Evolutionary conservation across 2,329 filamentous ascomycete species (phyloP).

Genomic region (Hymenoscyphus infarciens): DNA sequence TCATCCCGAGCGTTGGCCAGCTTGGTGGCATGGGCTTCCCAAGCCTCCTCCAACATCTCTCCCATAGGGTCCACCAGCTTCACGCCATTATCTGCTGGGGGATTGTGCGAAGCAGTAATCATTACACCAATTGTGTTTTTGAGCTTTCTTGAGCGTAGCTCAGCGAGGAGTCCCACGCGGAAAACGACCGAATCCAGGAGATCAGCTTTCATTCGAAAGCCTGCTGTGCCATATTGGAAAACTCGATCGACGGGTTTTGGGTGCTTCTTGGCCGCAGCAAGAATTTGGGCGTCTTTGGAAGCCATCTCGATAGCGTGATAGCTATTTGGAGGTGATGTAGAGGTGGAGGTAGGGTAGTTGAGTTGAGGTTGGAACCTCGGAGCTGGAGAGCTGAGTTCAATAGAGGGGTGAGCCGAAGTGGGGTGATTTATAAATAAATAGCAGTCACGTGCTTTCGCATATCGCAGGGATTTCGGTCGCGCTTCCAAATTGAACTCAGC

Average conservation of each 20-base stretch:
- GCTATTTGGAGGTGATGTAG: constrained; percentile 7
- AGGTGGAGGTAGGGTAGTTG: constrained; percentile 7
- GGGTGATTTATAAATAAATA: not conserved
- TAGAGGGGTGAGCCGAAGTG: constrained; percentile 2
- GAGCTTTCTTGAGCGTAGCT: constrained; percentile 84
- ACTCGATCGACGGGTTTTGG: constrained; percentile 51
- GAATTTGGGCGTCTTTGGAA: constrained; percentile 41
- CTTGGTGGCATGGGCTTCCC: constrained; percentile 84
- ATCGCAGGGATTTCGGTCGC: not conserved
- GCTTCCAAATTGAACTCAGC: not conserved
- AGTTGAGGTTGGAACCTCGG: not conserved
- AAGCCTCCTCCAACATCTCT: constrained; percentile 95
- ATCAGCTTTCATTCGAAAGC: constrained; percentile 68
- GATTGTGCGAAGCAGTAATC: constrained; percentile 94
- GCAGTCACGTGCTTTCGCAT: not conserved
- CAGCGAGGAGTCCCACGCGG: constrained; percentile 84
- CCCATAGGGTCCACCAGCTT: constrained; percentile 97
- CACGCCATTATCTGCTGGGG: constrained; percentile 83
- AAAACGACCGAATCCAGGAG: constrained; percentile 90
- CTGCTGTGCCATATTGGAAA: constrained; percentile 65
- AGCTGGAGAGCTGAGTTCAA: not conserved
- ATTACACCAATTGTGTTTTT: constrained; percentile 93
- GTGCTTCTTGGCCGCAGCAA: constrained; percentile 60
- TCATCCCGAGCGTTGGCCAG: constrained; percentile 84
- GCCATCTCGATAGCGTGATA: constrained; percentile 6